Evolutionary conservation across 768 basidiomycete genomes (phyloP).

Genomic region (Boletus reticulatus): DNA sequence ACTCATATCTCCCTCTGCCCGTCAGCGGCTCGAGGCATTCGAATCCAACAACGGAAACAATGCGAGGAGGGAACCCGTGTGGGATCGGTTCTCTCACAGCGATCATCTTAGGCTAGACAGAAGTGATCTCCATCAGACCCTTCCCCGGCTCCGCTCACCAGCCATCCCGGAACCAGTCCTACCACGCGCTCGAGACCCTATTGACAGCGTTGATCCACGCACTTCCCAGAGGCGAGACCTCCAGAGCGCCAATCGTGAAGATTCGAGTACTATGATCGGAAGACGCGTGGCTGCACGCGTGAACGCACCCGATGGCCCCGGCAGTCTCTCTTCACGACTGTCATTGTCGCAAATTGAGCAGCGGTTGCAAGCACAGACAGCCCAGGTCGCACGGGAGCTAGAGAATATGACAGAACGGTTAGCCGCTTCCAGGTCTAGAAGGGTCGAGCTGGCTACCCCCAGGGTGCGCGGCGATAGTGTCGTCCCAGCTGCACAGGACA

Average conservation of each 20-base stretch:
- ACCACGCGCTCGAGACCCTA: constrained; percentile 12
- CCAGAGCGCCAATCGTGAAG: constrained; percentile 23
- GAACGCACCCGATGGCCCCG: constrained; percentile 17
- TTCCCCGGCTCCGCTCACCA: constrained; percentile 26
- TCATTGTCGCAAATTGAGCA: constrained; percentile 29
- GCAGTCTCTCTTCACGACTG: constrained; percentile 16
- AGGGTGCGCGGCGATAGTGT: constrained; percentile 5
- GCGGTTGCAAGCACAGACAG: constrained; percentile 27
- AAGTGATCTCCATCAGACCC: constrained; percentile 12
- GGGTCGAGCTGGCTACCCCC: constrained; percentile 20
- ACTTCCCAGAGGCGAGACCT: constrained; percentile 18
- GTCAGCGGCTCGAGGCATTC: constrained; percentile 34
- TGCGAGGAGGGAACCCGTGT: constrained; percentile 15
- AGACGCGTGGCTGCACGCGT: constrained; percentile 34
- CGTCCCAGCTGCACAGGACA: neutral
- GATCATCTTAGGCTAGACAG: constrained; percentile 14
- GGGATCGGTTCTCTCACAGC: constrained; percentile 22
- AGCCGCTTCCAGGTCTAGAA: constrained; percentile 21
- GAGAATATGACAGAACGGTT: constrained; percentile 32
- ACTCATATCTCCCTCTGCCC: constrained; percentile 27
- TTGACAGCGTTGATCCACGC: constrained; percentile 11
- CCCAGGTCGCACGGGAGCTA: constrained; percentile 32
- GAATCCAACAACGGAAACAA: constrained; percentile 16
- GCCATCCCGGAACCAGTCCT: constrained; percentile 30
- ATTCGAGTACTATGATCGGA: constrained; percentile 34